Conservation (phyloP, 345 rosid species). For the Melaleuca alternifolia region DNA sequence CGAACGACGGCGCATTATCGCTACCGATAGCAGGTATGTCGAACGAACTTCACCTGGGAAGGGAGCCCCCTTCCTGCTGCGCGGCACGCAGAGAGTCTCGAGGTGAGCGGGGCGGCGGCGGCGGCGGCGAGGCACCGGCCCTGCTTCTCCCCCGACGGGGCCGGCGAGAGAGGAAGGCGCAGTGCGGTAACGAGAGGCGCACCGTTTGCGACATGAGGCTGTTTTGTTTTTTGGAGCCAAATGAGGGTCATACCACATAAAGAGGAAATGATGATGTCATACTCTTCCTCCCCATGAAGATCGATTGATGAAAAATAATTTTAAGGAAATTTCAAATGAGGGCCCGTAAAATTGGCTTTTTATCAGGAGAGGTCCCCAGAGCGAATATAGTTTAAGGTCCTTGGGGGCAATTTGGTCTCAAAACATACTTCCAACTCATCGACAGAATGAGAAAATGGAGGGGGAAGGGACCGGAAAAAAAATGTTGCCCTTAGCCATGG, state of each 20-base stretch:
- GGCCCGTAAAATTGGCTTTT: neutral
- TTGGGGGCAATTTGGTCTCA: neutral
- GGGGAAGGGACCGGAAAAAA: too few species aligned
- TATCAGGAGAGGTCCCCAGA: neutral
- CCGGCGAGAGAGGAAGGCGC: conserved; percentile 14
- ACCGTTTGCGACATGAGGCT: conserved; percentile 32
- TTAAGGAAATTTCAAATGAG: neutral
- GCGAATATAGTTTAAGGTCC: too few species aligned
- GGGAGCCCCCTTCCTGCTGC: neutral
- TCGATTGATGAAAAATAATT: neutral
- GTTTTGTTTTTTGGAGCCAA: neutral
- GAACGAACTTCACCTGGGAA: neutral
- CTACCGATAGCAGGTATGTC: neutral
- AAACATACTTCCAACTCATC: neutral
- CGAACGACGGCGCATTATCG: neutral
- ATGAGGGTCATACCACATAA: neutral
- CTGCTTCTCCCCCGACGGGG: conserved; percentile 4
- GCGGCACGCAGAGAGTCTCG: neutral
- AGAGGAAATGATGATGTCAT: neutral
- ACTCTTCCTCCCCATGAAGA: neutral
- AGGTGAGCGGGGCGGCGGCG: neutral
- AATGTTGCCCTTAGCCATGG: too few species aligned
- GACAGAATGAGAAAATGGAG: neutral
- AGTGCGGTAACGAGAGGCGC: conserved; percentile 29
- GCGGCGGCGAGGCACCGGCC: neutral